A percentile compares a stretch with the other conserved stretches of the same genome.
Evolutionary conservation across 192 early-diverging fungal species (phyloP).

Genomic region (Spizellomyces punctatus): DNA sequence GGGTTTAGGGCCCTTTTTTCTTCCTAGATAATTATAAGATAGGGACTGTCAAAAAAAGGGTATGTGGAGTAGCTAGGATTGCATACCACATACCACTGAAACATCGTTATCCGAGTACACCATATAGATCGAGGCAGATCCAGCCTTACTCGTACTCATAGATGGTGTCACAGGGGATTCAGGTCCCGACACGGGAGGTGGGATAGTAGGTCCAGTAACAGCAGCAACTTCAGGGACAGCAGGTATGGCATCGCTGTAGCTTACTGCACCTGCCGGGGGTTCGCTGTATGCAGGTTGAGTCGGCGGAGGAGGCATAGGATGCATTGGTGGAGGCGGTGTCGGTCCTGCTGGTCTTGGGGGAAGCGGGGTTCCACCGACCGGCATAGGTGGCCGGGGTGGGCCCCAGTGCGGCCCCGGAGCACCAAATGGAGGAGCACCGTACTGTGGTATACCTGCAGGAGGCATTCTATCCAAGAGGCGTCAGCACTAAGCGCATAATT

Average conservation of each 20-base stretch:
- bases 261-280: conserved; percentile 6
- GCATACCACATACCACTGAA: conserved; percentile 37
- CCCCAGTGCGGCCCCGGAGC: not conserved
- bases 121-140: conserved; percentile 15
- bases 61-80: no score
- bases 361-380: not conserved
- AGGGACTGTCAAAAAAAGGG: conserved; percentile 5
- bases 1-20: conserved; percentile 36
- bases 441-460: no score
- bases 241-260: not conserved
- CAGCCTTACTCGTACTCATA: conserved; percentile 5
- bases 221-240: conserved; percentile 9
- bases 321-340: conserved; percentile 32
- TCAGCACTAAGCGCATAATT: no score
- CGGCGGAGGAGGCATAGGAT: conserved; percentile 19
- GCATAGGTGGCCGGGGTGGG: not conserved
- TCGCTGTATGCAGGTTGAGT: not conserved
- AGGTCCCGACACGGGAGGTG: not conserved
- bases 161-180: conserved; percentile 10
- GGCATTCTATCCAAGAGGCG: no score
- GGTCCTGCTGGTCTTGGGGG: conserved; percentile 8
- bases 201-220: conserved; percentile 6
- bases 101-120: conserved; percentile 45
- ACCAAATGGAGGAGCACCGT: not conserved
- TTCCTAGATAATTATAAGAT: conserved; percentile 31